Evolutionary conservation across 169 alveolate species (phyloP), one percentile per base, ranked within the genome.

Genomic region (Cystoisospora suis): DNA sequence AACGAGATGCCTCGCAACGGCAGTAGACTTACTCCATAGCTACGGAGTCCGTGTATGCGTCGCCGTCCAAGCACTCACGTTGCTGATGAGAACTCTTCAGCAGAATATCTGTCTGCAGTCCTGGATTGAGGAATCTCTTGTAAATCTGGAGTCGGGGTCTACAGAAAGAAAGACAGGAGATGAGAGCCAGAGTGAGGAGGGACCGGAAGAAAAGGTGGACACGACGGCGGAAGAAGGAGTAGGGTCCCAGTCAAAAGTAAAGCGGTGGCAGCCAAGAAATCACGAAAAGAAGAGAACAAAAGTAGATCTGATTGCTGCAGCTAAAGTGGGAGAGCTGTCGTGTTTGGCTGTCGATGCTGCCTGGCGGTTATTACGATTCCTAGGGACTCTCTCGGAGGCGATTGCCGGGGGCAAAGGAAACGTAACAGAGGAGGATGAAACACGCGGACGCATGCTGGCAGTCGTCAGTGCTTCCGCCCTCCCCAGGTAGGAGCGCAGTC

Each of bases 401-500:
- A 29, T 72, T 27, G 36, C 42, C 7, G 46, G n/a, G 1, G 29
- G 2, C 23, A 34, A 6, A 6, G 15, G 7, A n/a, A 44, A 6
- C 44, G 44, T 1, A 6, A 17, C 5, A n/a, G 42, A 27, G n/a
- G n/a, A n/a, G n/a, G n/a, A n/a, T n/a, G n/a, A n/a, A n/a, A n/a
- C n/a, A n/a, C n/a, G n/a, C n/a, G n/a, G n/a, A n/a, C n/a, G n/a
- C 44, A 5, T 38, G 47, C 58, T 72, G 32, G 58, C 56, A 1
- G 38, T 40, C 56, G 83, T 36, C 29, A 29, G 58, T 1, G 58
- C 83, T n/a, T 72, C 83, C 12, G 46, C 83, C 0, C 45, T 72
- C 58, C 83, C 83, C 38, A 72, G 83, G 56, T 72, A 40, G 75
- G 75, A 4, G n/a, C n/a, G n/a, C n/a, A n/a, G n/a, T n/a, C n/a